These are phyloP conservation scores for Argentina anserina DNA, from an alignment of 306 rosid species.

Conservation along the genomic window DNA sequence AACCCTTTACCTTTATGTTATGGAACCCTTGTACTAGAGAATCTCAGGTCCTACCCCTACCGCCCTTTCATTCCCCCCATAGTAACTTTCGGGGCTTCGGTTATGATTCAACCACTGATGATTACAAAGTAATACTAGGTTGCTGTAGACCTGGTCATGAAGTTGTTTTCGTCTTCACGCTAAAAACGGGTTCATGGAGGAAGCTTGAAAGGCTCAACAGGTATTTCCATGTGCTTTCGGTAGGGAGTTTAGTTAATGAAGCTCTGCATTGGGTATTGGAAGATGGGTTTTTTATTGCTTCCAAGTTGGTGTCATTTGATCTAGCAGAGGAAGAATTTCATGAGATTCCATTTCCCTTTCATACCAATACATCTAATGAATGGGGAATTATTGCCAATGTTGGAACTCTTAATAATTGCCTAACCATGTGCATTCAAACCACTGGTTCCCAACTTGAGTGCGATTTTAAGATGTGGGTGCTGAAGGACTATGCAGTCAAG, in stretches of 20 bases:
- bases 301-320: background rate
- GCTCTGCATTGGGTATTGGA: background rate
- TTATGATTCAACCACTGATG: background rate
- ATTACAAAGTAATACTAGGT: background rate
- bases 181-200: background rate
- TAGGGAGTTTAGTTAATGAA: background rate
- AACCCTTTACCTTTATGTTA: background rate
- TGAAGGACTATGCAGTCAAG: background rate
- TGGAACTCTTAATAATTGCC: background rate
- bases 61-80: background rate
- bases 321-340: background rate
- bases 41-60: background rate
- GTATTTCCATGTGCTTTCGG: background rate
- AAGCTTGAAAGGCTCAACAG: background rate
- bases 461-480: background rate
- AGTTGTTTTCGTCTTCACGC: background rate
- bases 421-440: background rate
- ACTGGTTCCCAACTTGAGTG: background rate
- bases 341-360: background rate
- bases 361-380: no score
- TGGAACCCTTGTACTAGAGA: background rate
- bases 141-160: background rate
- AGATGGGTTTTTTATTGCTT: background rate
- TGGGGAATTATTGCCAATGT: background rate
- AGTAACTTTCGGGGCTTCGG: background rate